Evolutionary conservation across 164 flowering plant species (phyloP).

Genomic region (Aristolochia contorta): DNA sequence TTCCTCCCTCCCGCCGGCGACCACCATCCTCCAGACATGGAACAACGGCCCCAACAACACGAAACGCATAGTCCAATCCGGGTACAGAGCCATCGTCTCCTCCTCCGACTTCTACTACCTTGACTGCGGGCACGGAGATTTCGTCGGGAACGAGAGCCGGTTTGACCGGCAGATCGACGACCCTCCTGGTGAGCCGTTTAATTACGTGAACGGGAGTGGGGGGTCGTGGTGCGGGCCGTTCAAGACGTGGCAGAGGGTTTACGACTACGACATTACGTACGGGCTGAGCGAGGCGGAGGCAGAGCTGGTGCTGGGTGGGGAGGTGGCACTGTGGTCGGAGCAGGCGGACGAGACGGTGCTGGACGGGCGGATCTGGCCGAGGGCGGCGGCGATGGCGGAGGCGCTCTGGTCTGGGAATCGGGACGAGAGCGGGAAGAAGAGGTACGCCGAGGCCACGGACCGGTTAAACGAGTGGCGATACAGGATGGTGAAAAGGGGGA

Average conservation of each 20-base stretch:
- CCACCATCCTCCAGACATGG: constrained; percentile 77
- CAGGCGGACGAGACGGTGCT: constrained; percentile 76
- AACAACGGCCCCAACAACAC: constrained; percentile 73
- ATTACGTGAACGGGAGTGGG: constrained; percentile 30
- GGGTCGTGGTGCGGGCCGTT: constrained; percentile 98
- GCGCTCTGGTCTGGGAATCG: constrained; percentile 81
- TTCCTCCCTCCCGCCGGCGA: constrained; percentile 36
- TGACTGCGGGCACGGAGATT: constrained; percentile 90
- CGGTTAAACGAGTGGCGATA: constrained; percentile 75
- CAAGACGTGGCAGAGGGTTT: constrained; percentile 83
- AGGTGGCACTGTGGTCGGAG: constrained; percentile 94
- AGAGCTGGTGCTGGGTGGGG: constrained; percentile 73
- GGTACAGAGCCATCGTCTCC: constrained; percentile 75
- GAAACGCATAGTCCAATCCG: constrained; percentile 51
- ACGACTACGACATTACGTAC: constrained; percentile 64
- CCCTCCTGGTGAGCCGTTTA: constrained; percentile 15
- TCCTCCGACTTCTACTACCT: constrained; percentile 75
- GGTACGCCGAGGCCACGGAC: constrained; percentile 79
- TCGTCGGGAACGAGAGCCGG: constrained; percentile 59
- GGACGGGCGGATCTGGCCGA: constrained; percentile 75
- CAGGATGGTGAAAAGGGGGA: constrained; percentile 71
- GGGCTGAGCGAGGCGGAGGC: constrained; percentile 56
- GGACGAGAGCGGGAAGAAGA: constrained; percentile 63
- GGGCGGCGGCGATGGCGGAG: constrained; percentile 84
- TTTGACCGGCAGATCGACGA: constrained; percentile 29